Evolutionary conservation across 1,284 basidiomycete species (phyloP), one percentile per base, ranked within the genome.

Genomic region (Marasmius oreades): DNA sequence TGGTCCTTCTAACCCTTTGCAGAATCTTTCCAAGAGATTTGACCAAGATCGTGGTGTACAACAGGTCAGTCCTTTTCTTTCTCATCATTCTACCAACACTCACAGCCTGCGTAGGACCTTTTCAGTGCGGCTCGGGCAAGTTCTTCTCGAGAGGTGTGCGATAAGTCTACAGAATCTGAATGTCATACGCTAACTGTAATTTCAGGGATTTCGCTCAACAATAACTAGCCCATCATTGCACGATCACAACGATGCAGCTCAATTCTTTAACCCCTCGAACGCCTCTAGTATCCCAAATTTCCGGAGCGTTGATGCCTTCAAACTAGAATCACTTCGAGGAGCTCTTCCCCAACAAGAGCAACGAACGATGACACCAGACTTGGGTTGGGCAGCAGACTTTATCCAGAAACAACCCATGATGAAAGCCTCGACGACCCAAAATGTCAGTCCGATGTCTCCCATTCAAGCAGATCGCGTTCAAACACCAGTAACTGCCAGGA

Each of bases 1-100:
- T 62, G 92, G 92, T 1, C 91, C 92, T 5, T 80, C 81, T 1
- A 93, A 93, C 67, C 83, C 90, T 11, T 70, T 94, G n/a, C 88
- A 91, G 64, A 81, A 79, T 22, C 79, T 94, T 6, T 77, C 87
- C 0, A 93, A 93, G 67, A 77, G 80, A 51, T 86, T 92, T 63
- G 88, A 90, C 61, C 79, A 81, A 53, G 91, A 93, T 68, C 78
- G 89, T 64, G 90, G 90, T 18, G 68, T 83, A 8, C 88, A 91
- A 69, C 90, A 92, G 76, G 91, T 91, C 56, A 18, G 62, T 45
- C 34, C 23, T 43, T 34, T 52, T 45, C 34, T 52, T 22, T 20
- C 23, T 20, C 42, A 42, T 34, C 6, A 20, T 18, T 16, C 11
- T 12, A 31, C 26, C 24, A 53, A 28, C n/a, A n/a, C 56, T 54